A percentile compares a stretch with the other conserved stretches of the same genome.
Evolutionary conservation across 371 early-diverging fungal species (phyloP).

Genomic region (Actinomortierella wolfii): DNA sequence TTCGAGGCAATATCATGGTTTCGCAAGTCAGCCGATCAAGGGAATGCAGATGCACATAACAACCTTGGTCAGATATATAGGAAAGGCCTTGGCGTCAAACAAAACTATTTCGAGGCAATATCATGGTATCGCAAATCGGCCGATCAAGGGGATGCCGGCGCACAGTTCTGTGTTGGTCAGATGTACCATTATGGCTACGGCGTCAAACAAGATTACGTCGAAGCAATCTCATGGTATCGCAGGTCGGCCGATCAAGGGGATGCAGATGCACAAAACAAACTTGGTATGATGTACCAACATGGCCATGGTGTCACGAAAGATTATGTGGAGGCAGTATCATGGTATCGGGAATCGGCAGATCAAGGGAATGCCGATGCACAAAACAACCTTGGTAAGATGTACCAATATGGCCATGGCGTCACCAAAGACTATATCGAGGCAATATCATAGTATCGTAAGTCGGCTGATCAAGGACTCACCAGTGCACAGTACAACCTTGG

Average conservation of each 20-base stretch:
- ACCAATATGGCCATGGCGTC: conserved; percentile 81
- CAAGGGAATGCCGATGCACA: too few relatives aligned
- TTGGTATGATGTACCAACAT: too few relatives aligned
- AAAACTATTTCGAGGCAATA: conserved; percentile 66
- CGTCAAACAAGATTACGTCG: too few relatives aligned
- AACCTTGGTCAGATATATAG: conserved; percentile 86
- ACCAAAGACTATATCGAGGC: conserved; percentile 64
- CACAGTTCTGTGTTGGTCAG: conserved; percentile 79
- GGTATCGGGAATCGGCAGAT: conserved; percentile 76
- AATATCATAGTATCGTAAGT: conserved; percentile 74
- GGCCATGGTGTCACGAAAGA: too few relatives aligned
- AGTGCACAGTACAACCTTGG: conserved; percentile 70
- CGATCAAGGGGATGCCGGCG: conserved; percentile 78
- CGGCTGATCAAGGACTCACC: conserved; percentile 78
- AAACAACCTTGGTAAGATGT: conserved; percentile 84
- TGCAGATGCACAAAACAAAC: too few relatives aligned
- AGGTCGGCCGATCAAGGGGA: conserved; percentile 67
- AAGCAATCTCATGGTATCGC: conserved; percentile 76
- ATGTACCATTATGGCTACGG: too few relatives aligned
- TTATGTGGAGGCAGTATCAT: conserved; percentile 59
- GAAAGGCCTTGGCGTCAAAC: conserved; percentile 77
- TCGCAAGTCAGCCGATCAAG: conserved; percentile 61
- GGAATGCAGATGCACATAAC: conserved; percentile 77
- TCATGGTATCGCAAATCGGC: conserved; percentile 75
- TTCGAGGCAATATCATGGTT: conserved; percentile 74